A percentile compares a stretch with the other conserved stretches of the same genome.
phyloP scores from a whole-genome alignment of 2,329 filamentous ascomycete genomes.

The Xylariaceae sp. region DNA sequence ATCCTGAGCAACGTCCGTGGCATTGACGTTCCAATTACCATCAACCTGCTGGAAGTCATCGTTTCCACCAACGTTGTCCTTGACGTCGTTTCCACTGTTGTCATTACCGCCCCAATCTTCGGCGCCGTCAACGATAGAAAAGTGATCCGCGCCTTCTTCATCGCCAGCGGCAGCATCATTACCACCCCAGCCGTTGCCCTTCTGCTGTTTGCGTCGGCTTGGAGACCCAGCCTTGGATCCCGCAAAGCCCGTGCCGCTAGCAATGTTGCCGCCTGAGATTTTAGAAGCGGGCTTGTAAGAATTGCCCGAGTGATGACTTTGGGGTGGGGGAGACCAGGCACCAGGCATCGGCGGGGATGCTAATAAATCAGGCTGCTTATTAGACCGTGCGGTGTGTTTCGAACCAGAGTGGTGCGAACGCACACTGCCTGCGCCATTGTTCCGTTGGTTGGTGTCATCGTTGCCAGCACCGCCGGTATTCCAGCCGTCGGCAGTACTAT shows the following conservation, averaged over 20 bases:
- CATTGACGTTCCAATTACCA: constrained; percentile 12
- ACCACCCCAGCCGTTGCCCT: background rate
- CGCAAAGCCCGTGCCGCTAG: background rate
- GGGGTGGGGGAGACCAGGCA: background rate
- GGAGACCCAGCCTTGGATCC: background rate
- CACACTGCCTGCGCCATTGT: background rate
- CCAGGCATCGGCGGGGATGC: background rate
- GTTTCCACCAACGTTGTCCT: too few species aligned
- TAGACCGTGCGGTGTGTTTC: too few species aligned
- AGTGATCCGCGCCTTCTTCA: too few species aligned
- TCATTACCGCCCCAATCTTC: too few species aligned
- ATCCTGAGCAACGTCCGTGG: constrained; percentile 17
- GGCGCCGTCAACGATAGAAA: too few species aligned
- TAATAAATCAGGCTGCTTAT: too few species aligned
- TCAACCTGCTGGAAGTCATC: background rate
- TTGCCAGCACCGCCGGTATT: too few species aligned
- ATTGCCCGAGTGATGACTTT: background rate
- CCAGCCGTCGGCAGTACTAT: too few species aligned
- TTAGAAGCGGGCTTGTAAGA: constrained; percentile 5
- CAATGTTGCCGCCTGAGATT: constrained; percentile 7
- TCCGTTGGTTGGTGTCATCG: constrained; percentile 2
- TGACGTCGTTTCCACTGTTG: too few species aligned
- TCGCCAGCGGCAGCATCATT: constrained; percentile 10
- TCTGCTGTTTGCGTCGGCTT: background rate
- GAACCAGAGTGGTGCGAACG: background rate